A percentile compares a stretch with the other conserved stretches of the same genome.
Evolutionary conservation across 2,329 filamentous ascomycete species (phyloP).

Genomic region (Plectosphaerella cucumerina): DNA sequence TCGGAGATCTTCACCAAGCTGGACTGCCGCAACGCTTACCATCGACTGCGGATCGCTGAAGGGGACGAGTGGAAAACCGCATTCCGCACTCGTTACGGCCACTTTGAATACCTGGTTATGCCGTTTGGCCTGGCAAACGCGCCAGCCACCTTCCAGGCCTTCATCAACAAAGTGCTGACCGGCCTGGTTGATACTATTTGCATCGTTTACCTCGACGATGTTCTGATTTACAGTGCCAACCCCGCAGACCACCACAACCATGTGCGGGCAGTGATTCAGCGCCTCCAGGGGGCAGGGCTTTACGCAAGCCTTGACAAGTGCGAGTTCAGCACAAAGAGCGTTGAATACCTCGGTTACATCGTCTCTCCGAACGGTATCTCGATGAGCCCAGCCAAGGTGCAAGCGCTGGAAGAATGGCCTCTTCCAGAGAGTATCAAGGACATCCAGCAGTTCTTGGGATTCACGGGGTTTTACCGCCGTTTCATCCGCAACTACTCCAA

Average conservation of each 20-base stretch:
- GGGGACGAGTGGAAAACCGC: neutral
- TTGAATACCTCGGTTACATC: conserved; percentile 6
- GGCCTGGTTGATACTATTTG: neutral
- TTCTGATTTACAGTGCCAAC: neutral
- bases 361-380: neutral
- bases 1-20: conserved; percentile 25
- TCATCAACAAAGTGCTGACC: neutral
- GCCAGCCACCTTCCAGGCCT: neutral
- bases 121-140: neutral
- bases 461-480: conserved; percentile 10
- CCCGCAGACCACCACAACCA: neutral
- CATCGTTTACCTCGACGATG: neutral
- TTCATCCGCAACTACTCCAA: conserved; percentile 9
- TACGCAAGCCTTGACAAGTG: neutral
- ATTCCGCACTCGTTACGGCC: neutral
- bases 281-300: neutral
- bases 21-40: conserved; percentile 16
- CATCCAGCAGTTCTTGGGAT: conserved; percentile 6
- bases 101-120: neutral
- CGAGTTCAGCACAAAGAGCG: neutral
- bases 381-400: conserved; percentile 1
- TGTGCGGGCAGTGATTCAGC: neutral
- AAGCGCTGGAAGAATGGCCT: neutral
- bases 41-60: conserved; percentile 16
- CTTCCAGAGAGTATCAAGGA: neutral